A percentile compares a stretch with the other conserved stretches of the same genome.
phyloP scores from a whole-genome alignment of 805 yeast genomes.

The Cyberlindnera sargentensis region DNA sequence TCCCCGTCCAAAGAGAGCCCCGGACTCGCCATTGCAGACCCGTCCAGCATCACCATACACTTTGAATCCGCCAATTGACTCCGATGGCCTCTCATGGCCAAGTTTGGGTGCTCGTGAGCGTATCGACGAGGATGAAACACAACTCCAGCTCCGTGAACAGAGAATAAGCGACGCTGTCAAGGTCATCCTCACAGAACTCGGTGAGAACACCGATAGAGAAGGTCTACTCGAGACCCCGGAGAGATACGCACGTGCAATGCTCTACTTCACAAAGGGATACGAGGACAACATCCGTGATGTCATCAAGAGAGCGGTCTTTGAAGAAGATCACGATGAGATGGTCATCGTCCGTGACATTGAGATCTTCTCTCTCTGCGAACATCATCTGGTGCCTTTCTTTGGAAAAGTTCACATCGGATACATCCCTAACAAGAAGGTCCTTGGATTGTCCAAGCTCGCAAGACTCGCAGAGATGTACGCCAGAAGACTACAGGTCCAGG shows the following conservation, averaged over 20 bases:
- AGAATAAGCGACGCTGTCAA: slow-evolving; percentile 84
- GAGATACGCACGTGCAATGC: slow-evolving; percentile 93
- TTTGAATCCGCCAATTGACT: slow-evolving; percentile 77
- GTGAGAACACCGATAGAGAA: slow-evolving; percentile 85
- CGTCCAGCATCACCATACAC: slow-evolving; percentile 82
- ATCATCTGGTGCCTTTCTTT: slow-evolving; percentile 93
- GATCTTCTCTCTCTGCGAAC: slow-evolving; percentile 90
- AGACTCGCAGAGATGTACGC: slow-evolving; percentile 96
- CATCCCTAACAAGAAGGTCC: slow-evolving; percentile 87
- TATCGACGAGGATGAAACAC: slow-evolving; percentile 61
- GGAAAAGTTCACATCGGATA: slow-evolving; percentile 98
- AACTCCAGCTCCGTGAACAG: slow-evolving; percentile 54
- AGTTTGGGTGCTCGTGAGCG: slow-evolving; percentile 75
- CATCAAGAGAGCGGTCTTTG: slow-evolving; percentile 91
- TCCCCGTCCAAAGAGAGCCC: slow-evolving; percentile 8
- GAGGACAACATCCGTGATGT: slow-evolving; percentile 91
- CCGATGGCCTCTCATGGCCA: slow-evolving; percentile 94
- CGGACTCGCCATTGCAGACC: slow-evolving; percentile 57
- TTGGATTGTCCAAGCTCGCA: slow-evolving; percentile 90
- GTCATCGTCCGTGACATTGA: slow-evolving; percentile 95
- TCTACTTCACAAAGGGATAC: slow-evolving; percentile 92
- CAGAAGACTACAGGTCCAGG: slow-evolving; percentile 96
- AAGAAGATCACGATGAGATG: slow-evolving; percentile 98
- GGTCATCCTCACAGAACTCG: slow-evolving; percentile 61
- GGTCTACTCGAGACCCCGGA: slow-evolving; percentile 93